Conservation (phyloP, 2,329 filamentous ascomycete genomes). For the Pseudogymnoascus sp. region DNA sequence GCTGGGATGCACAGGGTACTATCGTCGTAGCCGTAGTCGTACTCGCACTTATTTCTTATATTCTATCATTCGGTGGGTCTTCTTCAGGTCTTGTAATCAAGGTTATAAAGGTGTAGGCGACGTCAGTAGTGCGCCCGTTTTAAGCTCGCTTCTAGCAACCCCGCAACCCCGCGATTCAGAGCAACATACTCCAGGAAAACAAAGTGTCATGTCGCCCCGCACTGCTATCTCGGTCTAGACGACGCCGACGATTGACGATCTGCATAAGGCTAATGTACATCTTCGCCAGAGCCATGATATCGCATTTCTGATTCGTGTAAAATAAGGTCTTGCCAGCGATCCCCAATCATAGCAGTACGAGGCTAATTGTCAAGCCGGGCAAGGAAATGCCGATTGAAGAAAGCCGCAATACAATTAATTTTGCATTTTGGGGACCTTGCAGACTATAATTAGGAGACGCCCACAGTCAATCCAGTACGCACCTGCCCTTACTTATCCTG, state of each 20-base stretch:
- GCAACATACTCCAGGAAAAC: neutral
- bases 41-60: neutral
- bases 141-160: neutral
- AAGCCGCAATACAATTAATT: neutral
- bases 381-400: neutral
- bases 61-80: neutral
- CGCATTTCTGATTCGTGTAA: neutral
- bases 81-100: no score
- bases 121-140: no score
- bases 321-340: neutral
- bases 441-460: neutral
- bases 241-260: neutral
- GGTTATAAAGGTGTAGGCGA: no score
- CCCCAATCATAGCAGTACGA: neutral
- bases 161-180: neutral
- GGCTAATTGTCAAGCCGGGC: neutral
- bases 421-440: neutral
- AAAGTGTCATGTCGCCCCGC: neutral
- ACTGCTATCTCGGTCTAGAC: neutral
- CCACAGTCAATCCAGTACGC: neutral
- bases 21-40: neutral
- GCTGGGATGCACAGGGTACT: neutral
- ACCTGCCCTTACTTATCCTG: neutral
- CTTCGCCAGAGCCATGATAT: neutral
- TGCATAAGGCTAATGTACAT: neutral